Base-by-base conservation (phyloP, 495 filamentous ascomycete genomes). In the Hypoxylon subgilvum region DNA sequence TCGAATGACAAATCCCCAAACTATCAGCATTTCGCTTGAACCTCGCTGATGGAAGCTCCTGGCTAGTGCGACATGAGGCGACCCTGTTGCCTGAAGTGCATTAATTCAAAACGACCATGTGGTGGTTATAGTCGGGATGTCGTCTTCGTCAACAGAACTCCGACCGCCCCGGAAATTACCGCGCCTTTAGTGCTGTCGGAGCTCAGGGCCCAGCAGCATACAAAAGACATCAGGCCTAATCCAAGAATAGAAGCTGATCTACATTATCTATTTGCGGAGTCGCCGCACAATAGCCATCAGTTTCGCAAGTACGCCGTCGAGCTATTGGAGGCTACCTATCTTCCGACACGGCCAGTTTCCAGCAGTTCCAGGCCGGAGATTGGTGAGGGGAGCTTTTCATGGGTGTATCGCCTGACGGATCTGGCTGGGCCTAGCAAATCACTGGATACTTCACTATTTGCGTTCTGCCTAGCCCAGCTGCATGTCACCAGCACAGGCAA, bases 1-100 rank as follows among this genome's bases (percentile, higher is more conserved):
- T n/a, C 23, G 4, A 4, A 27, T 8, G 8, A 3, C 23, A 27
- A 3, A 3, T 27, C 8, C 4, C 3, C 23, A 27, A 27, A 36
- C 28, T 34, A 23, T 16, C 13, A 35, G 10, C 46, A 41, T n/a
- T n/a, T n/a, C n/a, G n/a, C n/a, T 23, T 22, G 8, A 32, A 13
- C 16, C 38, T 35, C 44, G 36, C 27, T 45, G 21, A 54, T 32
- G 4, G 21, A 16, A 39, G 35, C 12, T 9, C 4, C 2, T 9
- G 17, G 44, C 4, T 41, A 74, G 75, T 78, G 75, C 48, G 73
- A 69, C 34, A 64, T 72, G 21, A 64, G 72, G 49, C 66, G 56
- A 44, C 75, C 75, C 0, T 51, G 22, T 12, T 78, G 75, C 52
- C 45, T 50, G 10, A 70, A 68, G 36, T 78, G 75, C 34, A 68